Evolutionary conservation across 148 eudicot genomes (phyloP), one percentile per base, ranked within the genome.

Genomic region (Euryodendron excelsum): DNA sequence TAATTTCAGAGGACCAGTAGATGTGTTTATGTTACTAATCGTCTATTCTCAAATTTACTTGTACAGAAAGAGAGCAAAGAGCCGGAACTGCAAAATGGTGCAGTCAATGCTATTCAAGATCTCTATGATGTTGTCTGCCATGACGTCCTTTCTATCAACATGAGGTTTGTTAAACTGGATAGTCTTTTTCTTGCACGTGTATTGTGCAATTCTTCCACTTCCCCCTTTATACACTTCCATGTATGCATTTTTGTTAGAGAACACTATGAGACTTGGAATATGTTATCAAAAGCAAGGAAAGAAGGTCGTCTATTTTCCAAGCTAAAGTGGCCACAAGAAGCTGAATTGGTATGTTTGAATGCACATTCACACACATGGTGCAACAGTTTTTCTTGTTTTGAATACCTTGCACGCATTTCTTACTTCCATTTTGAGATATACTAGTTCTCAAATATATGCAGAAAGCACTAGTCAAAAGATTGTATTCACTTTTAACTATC

Each of bases 51-150:
- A 18, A 53, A 39, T 23, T 47, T 48, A 33, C 41, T 25, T 85
- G 55, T 80, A 80, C 83, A 96, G 99, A 93, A 87, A 96, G 90
- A 86, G 76, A 84, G 78, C 10, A 91, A 89, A 69, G 86, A 92
- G 37, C 86, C 90, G 27, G 98, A 90, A 81, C 91, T 89, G 64
- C 84, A 86, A 77, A 91, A 81, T 82, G 97, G 99, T 79, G 99
- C 98, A 36, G 87, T 96, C 60, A 93, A 96, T 87, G 97, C 99
- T 77, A 85, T 92, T 78, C 96, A 89, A 74, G 99, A 96, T 88
- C 93, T 96, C 34, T 93, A 96, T 85, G 99, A 96, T 87, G 96
- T 88, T 74, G 82, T 96, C 60, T 89, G 87, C 67, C 68, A 61
- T 78, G 99, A 96, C 85, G 81, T 93, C 77, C 93, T 93, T 77